Percentiles rank a stretch among this genome's conserved stretches.
Evolutionary conservation across 2,329 filamentous ascomycete genomes (phyloP).

Genomic region (Colletotrichum sp.): DNA sequence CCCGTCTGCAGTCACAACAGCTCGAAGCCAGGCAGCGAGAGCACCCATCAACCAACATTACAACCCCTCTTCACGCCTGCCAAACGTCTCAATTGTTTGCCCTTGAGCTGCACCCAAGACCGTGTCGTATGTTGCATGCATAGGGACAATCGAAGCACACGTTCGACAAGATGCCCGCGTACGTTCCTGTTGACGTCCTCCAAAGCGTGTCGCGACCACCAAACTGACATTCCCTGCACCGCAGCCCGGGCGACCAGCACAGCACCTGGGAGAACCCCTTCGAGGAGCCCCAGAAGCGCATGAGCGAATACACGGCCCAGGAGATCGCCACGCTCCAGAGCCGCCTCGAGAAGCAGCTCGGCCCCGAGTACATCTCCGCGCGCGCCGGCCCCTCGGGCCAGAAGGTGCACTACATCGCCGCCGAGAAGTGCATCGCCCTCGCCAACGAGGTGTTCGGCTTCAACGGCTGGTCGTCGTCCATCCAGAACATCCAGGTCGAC

Average conservation of each 20-base stretch:
- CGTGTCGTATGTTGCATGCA: not conserved
- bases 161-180: slow-evolving; percentile 48
- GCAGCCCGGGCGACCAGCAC: slow-evolving; percentile 74
- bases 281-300: slow-evolving; percentile 69
- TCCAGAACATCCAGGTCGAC: slow-evolving; percentile 93
- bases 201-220: not conserved
- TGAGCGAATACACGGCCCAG: slow-evolving; percentile 84
- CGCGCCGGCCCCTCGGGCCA: slow-evolving; percentile 82
- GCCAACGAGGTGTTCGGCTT: slow-evolving; percentile 97
- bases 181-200: slow-evolving; percentile 24
- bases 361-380: slow-evolving; percentile 93
- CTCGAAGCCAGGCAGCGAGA: not conserved
- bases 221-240: slow-evolving; percentile 14
- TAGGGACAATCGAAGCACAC: not conserved
- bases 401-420: slow-evolving; percentile 92
- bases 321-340: slow-evolving; percentile 89
- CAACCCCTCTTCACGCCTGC: not conserved
- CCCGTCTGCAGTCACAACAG: not conserved
- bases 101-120: not conserved
- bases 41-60: not conserved
- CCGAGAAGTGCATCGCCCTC: slow-evolving; percentile 94
- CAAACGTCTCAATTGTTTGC: not conserved
- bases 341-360: slow-evolving; percentile 89
- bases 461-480: slow-evolving; percentile 97
- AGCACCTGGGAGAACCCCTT: slow-evolving; percentile 75